Conservation (phyloP, 129 eudicot genomes). For the Flaveria ramosissima region DNA sequence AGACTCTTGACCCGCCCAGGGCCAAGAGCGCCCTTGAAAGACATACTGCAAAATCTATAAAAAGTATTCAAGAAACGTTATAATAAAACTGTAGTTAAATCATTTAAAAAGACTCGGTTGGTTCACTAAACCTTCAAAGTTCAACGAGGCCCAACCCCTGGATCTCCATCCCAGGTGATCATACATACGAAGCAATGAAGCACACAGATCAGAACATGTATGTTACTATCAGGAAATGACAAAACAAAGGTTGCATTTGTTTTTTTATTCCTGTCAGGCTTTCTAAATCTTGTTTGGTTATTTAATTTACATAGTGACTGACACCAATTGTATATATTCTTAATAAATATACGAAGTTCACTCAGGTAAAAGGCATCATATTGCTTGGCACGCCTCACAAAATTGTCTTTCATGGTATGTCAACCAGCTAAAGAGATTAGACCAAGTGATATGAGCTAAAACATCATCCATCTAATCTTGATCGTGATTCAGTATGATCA, state of each 20-base stretch:
- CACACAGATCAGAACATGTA: background rate
- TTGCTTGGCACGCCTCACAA: constrained; percentile 1
- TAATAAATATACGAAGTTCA: background rate
- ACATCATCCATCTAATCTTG: background rate
- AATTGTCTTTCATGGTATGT: background rate
- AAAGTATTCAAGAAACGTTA: background rate
- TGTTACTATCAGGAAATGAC: background rate
- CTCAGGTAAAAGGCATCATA: background rate
- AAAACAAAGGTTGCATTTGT: background rate
- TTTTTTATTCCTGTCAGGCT: background rate
- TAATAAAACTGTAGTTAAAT: background rate
- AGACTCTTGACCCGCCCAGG: background rate
- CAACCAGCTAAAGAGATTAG: background rate
- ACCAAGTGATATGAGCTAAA: background rate
- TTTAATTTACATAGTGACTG: background rate
- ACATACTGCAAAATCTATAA: background rate
- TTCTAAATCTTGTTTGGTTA: background rate
- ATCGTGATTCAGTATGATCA: background rate
- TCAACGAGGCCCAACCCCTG: background rate
- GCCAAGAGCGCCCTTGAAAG: background rate
- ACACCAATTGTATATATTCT: background rate
- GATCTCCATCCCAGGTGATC: constrained; percentile 3
- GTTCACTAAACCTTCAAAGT: background rate
- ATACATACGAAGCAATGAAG: background rate
- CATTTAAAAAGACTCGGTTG: background rate